phyloP scores from a whole-genome alignment of 345 rosid species.

The Gossypium ekmanianum region DNA sequence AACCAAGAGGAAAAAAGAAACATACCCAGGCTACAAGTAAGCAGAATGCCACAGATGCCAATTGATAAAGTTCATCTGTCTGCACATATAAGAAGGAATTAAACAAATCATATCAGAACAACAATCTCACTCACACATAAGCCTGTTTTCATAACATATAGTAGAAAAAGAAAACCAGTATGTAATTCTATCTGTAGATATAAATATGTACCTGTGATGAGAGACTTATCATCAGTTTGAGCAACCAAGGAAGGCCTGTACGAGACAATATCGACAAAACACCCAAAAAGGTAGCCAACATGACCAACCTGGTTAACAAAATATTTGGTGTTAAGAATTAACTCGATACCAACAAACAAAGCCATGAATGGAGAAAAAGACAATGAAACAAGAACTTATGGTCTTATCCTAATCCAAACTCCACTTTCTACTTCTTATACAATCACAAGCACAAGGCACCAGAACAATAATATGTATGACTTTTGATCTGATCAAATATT shows the following conservation, averaged over 20 bases:
- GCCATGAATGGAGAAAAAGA: background rate
- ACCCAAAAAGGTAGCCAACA: conserved; percentile 66
- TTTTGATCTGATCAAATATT: conserved; percentile 10
- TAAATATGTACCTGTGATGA: conserved; percentile 59
- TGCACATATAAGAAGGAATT: conserved; percentile 32
- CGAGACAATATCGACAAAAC: conserved; percentile 64
- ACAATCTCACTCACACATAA: background rate
- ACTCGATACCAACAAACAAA: background rate
- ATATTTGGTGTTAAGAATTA: background rate
- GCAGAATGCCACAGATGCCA: conserved; percentile 97
- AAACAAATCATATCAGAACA: background rate
- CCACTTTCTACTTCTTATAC: background rate
- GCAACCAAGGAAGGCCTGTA: conserved; percentile 75
- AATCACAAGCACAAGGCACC: background rate
- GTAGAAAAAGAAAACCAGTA: background rate
- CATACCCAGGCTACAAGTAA: conserved; percentile 97
- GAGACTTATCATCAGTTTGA: conserved; percentile 83
- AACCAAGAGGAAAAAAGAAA: conserved; percentile 26
- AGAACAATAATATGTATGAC: background rate
- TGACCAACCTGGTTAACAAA: conserved; percentile 47
- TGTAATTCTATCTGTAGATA: background rate
- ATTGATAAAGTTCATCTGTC: conserved; percentile 97
- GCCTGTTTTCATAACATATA: background rate
- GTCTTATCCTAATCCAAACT: background rate
- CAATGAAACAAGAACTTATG: background rate